Conservation (phyloP, 2,329 filamentous ascomycete genomes). For the Trichoderma koningii region DNA sequence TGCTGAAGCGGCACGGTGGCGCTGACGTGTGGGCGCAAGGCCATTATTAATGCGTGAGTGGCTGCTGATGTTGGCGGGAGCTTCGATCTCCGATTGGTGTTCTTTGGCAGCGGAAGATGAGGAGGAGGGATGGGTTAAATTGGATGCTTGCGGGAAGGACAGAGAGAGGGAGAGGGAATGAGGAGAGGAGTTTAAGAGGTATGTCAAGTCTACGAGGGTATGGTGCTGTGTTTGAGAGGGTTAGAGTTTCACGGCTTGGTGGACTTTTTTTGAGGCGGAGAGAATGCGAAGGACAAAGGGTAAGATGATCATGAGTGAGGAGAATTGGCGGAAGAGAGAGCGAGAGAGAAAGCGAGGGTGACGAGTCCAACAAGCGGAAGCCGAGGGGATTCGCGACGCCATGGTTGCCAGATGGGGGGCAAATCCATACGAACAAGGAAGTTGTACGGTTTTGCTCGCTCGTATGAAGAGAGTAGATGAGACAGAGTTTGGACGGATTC, state of each 20-base stretch:
- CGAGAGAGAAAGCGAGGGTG: too few species aligned
- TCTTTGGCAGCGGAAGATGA: too few species aligned
- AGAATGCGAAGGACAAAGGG: too few species aligned
- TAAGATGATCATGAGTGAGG: too few species aligned
- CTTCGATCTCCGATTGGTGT: not conserved
- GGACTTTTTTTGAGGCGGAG: too few species aligned
- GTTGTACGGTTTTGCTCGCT: not conserved
- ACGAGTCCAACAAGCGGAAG: too few species aligned
- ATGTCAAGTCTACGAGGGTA: not conserved
- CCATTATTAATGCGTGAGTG: constrained; percentile 22
- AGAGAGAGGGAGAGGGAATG: not conserved
- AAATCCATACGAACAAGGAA: constrained; percentile 1
- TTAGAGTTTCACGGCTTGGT: too few species aligned
- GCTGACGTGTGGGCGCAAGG: not conserved
- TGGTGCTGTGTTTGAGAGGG: too few species aligned
- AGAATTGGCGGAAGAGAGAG: too few species aligned
- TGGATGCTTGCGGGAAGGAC: not conserved
- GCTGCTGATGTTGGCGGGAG: constrained; percentile 3
- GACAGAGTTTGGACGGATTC: not conserved
- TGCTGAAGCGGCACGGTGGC: constrained; percentile 1
- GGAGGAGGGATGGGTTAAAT: not conserved
- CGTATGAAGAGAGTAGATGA: not conserved
- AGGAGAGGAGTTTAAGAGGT: not conserved
- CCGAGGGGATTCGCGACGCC: too few species aligned
- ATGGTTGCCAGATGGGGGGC: not conserved